Conservation (phyloP, 2,329 filamentous ascomycete species). For the Fusarium setosum region DNA sequence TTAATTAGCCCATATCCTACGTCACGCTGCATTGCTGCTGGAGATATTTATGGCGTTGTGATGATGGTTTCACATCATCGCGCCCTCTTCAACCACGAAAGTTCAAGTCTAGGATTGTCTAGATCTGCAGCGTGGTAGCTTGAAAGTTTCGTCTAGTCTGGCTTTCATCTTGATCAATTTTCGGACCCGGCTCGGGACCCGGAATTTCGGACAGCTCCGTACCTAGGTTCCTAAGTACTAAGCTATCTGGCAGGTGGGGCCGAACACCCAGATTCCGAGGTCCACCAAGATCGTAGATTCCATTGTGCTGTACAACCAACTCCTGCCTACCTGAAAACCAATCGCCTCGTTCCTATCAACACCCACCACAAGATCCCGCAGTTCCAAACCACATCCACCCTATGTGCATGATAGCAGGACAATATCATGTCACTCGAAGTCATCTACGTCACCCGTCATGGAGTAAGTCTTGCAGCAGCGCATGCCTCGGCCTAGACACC, state of each 20-base stretch:
- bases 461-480: slow-evolving; percentile 63
- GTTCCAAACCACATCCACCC: neutral
- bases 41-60: no score
- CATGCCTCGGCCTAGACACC: neutral
- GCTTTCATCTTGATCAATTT: no score
- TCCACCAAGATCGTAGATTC: slow-evolving; percentile 4
- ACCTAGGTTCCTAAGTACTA: no score
- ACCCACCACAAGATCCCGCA: neutral
- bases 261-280: slow-evolving; percentile 36
- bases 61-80: no score
- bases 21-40: no score
- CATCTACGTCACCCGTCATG: slow-evolving; percentile 81
- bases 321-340: neutral
- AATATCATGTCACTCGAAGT: slow-evolving; percentile 71
- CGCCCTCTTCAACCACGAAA: no score
- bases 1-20: no score
- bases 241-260: slow-evolving; percentile 20
- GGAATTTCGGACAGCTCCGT: no score
- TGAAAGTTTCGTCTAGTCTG: no score
- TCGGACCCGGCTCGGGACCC: no score
- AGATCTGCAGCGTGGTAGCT: no score
- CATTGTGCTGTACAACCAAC: neutral
- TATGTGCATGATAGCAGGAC: neutral
- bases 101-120: no score
- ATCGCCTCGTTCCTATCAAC: neutral